Evolutionary conservation across 1,284 basidiomycete species (phyloP).

Genomic region (Cryptococcus sp.): DNA sequence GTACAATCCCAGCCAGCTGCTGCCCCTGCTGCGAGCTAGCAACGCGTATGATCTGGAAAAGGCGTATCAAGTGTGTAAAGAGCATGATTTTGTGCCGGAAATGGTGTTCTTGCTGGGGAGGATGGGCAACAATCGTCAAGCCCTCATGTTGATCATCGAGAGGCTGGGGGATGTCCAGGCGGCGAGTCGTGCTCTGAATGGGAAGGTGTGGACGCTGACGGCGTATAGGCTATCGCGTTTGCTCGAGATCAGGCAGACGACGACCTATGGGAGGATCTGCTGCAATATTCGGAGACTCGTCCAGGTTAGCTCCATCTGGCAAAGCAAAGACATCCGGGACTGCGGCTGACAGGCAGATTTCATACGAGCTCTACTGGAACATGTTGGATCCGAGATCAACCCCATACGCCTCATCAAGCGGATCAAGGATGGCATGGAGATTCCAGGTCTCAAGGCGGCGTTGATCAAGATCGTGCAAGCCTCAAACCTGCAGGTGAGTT

Average conservation of each 20-base stretch:
- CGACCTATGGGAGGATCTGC: conserved; percentile 95
- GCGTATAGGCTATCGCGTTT: conserved; percentile 83
- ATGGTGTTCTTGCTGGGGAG: conserved; percentile 97
- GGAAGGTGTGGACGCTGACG: background rate
- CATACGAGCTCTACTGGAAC: conserved; percentile 89
- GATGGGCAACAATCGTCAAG: conserved; percentile 96
- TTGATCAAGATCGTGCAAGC: conserved; percentile 96
- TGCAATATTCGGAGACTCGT: conserved; percentile 88
- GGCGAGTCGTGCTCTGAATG: too few species aligned
- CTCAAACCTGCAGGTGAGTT: conserved; percentile 66
- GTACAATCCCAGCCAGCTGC: conserved; percentile 68
- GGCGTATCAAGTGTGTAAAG: conserved; percentile 81
- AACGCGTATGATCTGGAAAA: conserved; percentile 86
- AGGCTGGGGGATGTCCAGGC: conserved; percentile 85
- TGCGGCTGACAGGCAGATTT: conserved; percentile 57
- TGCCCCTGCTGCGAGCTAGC: conserved; percentile 87
- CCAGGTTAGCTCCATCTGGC: conserved; percentile 55
- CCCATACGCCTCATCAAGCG: conserved; percentile 88
- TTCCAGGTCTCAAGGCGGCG: conserved; percentile 87
- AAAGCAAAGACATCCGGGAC: background rate
- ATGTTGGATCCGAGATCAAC: conserved; percentile 93
- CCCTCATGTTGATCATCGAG: conserved; percentile 91
- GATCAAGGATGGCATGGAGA: conserved; percentile 93
- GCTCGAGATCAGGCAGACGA: conserved; percentile 96
- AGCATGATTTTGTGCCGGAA: conserved; percentile 82